Evolutionary conservation across 192 early-diverging fungal genomes (phyloP).

Genomic region (Polychytrium aggregatum): DNA sequence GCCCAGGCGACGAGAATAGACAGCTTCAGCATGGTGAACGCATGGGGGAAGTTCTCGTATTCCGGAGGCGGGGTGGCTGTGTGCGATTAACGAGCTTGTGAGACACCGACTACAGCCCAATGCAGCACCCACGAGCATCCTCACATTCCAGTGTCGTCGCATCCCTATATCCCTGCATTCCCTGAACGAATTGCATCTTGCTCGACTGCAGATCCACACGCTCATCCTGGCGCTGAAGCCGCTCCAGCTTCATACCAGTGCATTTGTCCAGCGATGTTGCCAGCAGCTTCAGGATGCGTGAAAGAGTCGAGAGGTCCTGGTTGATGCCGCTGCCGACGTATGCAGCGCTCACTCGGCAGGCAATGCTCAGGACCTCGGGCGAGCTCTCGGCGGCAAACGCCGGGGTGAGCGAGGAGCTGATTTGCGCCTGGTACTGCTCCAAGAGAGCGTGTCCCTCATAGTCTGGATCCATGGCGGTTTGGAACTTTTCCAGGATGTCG

Average conservation of each 20-base stretch:
- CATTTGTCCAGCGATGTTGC: constrained; percentile 58
- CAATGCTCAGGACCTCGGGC: constrained; percentile 62
- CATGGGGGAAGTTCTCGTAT: too few relatives aligned
- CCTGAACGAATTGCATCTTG: too few relatives aligned
- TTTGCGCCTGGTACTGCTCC: constrained; percentile 89
- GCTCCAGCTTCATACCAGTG: constrained; percentile 33
- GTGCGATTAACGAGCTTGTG: too few relatives aligned
- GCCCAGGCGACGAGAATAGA: constrained; percentile 75
- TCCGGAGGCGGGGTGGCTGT: too few relatives aligned
- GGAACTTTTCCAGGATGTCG: constrained; percentile 65
- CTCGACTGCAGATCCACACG: too few relatives aligned
- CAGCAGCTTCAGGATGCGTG: constrained; percentile 60
- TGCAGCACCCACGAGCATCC: too few relatives aligned
- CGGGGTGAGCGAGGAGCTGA: constrained; percentile 82
- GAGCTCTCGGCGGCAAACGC: constrained; percentile 65
- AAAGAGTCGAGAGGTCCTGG: constrained; percentile 60
- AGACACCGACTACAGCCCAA: too few relatives aligned
- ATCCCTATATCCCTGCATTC: too few relatives aligned
- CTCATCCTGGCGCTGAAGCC: neutral
- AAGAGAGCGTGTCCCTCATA: constrained; percentile 69
- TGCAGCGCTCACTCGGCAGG: constrained; percentile 67
- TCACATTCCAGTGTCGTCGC: too few relatives aligned
- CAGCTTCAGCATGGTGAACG: constrained; percentile 63
- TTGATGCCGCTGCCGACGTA: constrained; percentile 84
- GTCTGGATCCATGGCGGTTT: constrained; percentile 75